phyloP scores from a whole-genome alignment of 768 basidiomycete genomes.

The Sporobolomyces pararoseus region DNA sequence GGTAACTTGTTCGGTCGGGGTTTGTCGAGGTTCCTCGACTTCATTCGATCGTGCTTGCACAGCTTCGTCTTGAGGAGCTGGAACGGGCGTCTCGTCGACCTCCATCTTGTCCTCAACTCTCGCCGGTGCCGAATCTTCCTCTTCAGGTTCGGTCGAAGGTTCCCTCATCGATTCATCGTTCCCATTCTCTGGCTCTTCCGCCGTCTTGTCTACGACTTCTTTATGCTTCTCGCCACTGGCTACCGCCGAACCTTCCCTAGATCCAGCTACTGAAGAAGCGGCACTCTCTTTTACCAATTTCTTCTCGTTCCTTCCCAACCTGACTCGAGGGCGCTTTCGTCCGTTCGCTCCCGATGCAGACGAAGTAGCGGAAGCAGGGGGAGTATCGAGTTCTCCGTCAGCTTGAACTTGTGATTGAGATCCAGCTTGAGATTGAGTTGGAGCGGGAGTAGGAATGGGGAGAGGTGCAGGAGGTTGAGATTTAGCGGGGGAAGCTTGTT shows the following conservation, averaged over 20 bases:
- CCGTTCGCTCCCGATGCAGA: not conserved
- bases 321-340: not conserved
- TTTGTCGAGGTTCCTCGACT: too few species aligned
- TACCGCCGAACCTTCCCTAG: slow-evolving; percentile 10
- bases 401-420: not conserved
- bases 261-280: not conserved
- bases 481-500: not conserved
- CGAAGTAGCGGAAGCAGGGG: not conserved
- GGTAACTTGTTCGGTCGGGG: not conserved
- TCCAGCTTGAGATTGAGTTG: not conserved
- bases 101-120: slow-evolving; percentile 21
- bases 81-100: not conserved
- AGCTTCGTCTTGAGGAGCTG: not conserved
- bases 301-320: slow-evolving; percentile 2
- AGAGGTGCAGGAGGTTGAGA: not conserved
- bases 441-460: not conserved
- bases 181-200: not conserved
- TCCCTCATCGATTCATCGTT: not conserved
- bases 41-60: not conserved
- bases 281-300: not conserved
- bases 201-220: not conserved
- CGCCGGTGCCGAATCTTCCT: not conserved
- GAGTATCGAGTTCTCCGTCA: not conserved
- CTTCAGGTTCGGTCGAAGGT: not conserved
- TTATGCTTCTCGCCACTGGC: not conserved